Base-by-base conservation (phyloP, 257 asterid genomes). In the Capsicum baccatum region DNA sequence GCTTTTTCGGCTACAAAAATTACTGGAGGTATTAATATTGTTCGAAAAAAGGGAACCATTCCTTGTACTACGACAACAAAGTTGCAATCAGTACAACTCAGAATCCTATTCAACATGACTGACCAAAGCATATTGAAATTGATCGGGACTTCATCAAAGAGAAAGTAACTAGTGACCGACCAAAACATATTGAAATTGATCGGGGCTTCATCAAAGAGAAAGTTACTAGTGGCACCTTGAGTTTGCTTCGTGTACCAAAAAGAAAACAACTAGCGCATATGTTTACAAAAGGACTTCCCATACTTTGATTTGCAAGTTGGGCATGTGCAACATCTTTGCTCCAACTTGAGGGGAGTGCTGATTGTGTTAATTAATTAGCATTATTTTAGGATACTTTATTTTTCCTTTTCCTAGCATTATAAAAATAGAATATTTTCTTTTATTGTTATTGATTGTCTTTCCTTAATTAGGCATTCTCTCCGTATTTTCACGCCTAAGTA, bases 311-410 rank as follows among this genome's bases (percentile, higher is more conserved):
- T 66, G 74, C 74, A 66, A 66, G 42, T 66, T 66, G 74, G 48
- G 48, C 74, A 66, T 66, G 48, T 66, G 44, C 48, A 1, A 66
- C 74, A 66, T 66, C 74, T 66, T 66, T 35, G 74, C 74, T 66
- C 48, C 74, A 66, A 66, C 73, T 66, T 13, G 73, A 66, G 11
- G 73, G 71, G 47, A 66, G 73, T 66, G 73, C 35, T 66, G 11
- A 66, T 66, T 66, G 19, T 66, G 73, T 66, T 33, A 35, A 12
- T 33, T 35, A 66, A 13, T 66, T 35, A 33, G 48, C 48, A 13
- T 13, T 66, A 35, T 35, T 66, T 66, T 66, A 66, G 48, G 11
- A 35, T 13, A 66, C 74, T 35, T 66, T 66, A 35, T 66, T 13
- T 66, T 66, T 66, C 74, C 74, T 66, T 35, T 12, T 66, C 73